A percentile compares a stretch with the other conserved stretches of the same genome.
phyloP scores from a whole-genome alignment of 345 rosid genomes.

The Geranium rotundifolium region DNA sequence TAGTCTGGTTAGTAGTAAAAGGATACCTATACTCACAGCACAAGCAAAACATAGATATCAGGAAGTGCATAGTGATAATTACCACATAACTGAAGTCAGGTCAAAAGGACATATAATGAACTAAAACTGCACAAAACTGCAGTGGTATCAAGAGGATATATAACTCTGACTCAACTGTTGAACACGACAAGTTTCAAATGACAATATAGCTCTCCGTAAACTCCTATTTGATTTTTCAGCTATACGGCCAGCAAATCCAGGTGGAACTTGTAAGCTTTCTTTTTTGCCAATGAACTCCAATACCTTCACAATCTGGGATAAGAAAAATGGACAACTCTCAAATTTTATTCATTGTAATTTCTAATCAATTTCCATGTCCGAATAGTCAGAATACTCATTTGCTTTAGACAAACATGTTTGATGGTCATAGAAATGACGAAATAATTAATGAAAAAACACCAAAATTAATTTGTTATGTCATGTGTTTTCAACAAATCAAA shows the following conservation, averaged over 20 bases:
- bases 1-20: slow-evolving; percentile 54
- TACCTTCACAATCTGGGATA: slow-evolving; percentile 56
- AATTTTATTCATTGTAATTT: too few relatives aligned
- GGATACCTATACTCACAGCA: slow-evolving; percentile 47
- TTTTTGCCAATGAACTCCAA: slow-evolving; percentile 79
- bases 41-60: slow-evolving; percentile 5
- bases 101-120: slow-evolving; percentile 3
- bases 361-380: too few relatives aligned
- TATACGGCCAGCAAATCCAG: slow-evolving; percentile 70
- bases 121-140: neutral
- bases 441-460: too few relatives aligned
- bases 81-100: neutral
- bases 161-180: slow-evolving; percentile 53
- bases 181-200: slow-evolving; percentile 76
- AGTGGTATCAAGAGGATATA: neutral
- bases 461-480: too few relatives aligned
- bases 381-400: too few relatives aligned
- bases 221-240: slow-evolving; percentile 84
- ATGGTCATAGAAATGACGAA: too few relatives aligned
- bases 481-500: too few relatives aligned
- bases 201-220: slow-evolving; percentile 75
- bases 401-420: too few relatives aligned
- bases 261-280: slow-evolving; percentile 69
- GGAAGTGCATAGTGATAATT: neutral
- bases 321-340: slow-evolving; percentile 2